Conservation (phyloP, 768 basidiomycete genomes). For the Boletellus sp. region DNA sequence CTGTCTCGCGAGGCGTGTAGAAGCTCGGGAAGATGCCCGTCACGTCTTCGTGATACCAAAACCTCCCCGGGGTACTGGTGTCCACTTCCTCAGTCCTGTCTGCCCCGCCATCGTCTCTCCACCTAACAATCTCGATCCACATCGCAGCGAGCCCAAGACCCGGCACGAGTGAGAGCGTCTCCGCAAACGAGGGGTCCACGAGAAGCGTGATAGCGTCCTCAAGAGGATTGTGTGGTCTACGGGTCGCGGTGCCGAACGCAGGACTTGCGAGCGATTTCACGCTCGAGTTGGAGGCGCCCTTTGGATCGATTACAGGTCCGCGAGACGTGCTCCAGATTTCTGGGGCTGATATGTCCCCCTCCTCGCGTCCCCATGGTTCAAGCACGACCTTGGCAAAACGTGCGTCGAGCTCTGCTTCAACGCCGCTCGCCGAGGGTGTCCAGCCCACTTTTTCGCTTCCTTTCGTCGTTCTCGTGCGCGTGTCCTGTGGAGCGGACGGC, state of each 20-base stretch:
- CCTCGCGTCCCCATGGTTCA: conserved; percentile 50
- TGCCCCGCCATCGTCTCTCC: conserved; percentile 13
- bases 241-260: neutral
- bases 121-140: conserved; percentile 64
- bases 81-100: conserved; percentile 9
- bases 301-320: conserved; percentile 32
- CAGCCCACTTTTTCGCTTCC: conserved; percentile 1
- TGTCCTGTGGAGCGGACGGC: neutral
- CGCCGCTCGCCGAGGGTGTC: conserved; percentile 22
- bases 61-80: conserved; percentile 16
- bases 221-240: conserved; percentile 45
- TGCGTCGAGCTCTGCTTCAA: conserved; percentile 47
- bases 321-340: conserved; percentile 35
- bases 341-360: conserved; percentile 36
- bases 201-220: conserved; percentile 60
- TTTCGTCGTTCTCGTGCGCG: conserved; percentile 6
- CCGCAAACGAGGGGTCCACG: conserved; percentile 43
- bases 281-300: conserved; percentile 17
- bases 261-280: conserved; percentile 12
- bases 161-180: conserved; percentile 35
- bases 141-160: conserved; percentile 64
- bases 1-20: conserved; percentile 30
- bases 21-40: conserved; percentile 53
- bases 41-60: conserved; percentile 62
- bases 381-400: conserved; percentile 50